These are phyloP conservation scores for Podospora sp. DNA, from an alignment of 495 filamentous ascomycete species.

Conservation along the genomic window DNA sequence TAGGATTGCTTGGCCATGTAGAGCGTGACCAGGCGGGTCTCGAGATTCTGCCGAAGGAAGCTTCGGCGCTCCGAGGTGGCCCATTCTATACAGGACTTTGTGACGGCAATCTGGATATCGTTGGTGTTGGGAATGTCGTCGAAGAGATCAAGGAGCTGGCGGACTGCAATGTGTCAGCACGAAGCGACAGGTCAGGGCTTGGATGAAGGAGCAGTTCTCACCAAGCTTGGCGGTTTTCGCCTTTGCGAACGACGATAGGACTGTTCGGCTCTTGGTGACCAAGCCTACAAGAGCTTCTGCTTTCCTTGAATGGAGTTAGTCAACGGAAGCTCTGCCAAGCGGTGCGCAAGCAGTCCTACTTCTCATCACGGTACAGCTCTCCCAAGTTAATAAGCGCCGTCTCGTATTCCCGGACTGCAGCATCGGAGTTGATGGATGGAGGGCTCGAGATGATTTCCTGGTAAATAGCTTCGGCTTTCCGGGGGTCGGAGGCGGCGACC, in stretches of 20 bases:
- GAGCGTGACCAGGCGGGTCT: conserved; percentile 89
- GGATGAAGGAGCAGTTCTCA: conserved; percentile 49
- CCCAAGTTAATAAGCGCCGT: conserved; percentile 79
- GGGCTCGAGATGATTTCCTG: conserved; percentile 84
- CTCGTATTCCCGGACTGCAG: conserved; percentile 86
- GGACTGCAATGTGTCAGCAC: conserved; percentile 61
- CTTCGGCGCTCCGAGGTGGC: conserved; percentile 87
- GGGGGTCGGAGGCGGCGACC: conserved; percentile 73
- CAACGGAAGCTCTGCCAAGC: not conserved
- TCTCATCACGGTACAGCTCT: conserved; percentile 88
- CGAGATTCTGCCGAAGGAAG: conserved; percentile 96
- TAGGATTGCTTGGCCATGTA: conserved; percentile 97
- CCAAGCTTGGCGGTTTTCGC: conserved; percentile 98
- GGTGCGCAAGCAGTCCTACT: conserved; percentile 44
- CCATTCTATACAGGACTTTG: conserved; percentile 99
- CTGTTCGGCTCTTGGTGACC: conserved; percentile 84
- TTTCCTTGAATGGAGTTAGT: conserved; percentile 53
- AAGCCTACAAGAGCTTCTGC: conserved; percentile 86
- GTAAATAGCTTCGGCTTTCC: conserved; percentile 80
- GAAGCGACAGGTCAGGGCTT: not conserved
- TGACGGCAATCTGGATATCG: conserved; percentile 90
- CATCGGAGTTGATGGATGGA: conserved; percentile 77
- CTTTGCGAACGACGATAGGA: conserved; percentile 94
- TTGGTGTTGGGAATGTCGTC: conserved; percentile 87
- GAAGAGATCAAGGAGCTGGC: conserved; percentile 95